phyloP scores from a whole-genome alignment of 164 flowering plant species.

The Nymphaea colorata region DNA sequence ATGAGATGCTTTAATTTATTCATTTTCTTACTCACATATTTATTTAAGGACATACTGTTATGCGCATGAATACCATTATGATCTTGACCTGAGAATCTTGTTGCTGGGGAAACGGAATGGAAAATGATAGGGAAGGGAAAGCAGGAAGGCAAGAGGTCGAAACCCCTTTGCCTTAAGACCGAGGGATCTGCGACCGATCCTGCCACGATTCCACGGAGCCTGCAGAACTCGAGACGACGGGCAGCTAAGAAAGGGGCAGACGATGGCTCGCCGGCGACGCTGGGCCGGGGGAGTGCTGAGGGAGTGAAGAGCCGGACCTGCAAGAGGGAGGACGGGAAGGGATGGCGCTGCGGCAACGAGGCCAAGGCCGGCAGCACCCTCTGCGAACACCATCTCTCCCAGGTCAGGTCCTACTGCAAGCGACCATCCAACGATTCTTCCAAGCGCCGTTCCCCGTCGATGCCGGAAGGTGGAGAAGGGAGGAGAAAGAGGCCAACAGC shows the following conservation, averaged over 20 bases:
- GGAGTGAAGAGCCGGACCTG: background rate
- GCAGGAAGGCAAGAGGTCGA: background rate
- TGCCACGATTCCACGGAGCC: background rate
- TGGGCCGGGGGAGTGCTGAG: too few relatives aligned
- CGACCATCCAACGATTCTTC: background rate
- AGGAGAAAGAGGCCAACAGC: background rate
- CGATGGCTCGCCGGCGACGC: background rate
- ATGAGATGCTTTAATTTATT: background rate
- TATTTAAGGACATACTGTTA: background rate
- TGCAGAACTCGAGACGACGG: background rate
- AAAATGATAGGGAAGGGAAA: background rate
- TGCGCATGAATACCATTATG: background rate
- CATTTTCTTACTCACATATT: background rate
- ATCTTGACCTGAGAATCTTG: too few relatives aligned
- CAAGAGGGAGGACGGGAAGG: background rate
- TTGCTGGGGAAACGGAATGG: too few relatives aligned
- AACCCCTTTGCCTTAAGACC: too few relatives aligned
- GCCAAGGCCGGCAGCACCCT: background rate
- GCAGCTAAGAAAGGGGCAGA: background rate
- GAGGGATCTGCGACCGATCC: too few relatives aligned
- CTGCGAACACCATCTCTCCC: background rate
- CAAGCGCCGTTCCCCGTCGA: background rate
- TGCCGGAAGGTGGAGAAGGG: background rate
- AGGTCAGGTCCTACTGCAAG: background rate
- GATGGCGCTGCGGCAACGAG: background rate